Percentiles rank a stretch among this genome's conserved stretches.
Conservation (phyloP, 495 filamentous ascomycete genomes). For the Antarctomyces pellizariae region DNA sequence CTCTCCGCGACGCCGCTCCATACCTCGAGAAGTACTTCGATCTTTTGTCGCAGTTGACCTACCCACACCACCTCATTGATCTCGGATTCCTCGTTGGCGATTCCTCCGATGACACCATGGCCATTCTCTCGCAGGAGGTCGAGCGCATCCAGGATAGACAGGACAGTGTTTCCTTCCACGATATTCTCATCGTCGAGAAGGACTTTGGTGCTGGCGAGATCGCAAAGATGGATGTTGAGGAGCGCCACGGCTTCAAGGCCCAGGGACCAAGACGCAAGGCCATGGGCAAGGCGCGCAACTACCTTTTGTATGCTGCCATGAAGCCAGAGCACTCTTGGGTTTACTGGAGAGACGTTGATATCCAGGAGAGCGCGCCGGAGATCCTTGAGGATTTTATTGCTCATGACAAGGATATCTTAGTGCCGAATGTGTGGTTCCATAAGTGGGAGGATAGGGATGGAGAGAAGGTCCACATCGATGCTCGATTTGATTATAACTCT, state of each 20-base stretch:
- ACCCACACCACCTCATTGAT: slow-evolving; percentile 90
- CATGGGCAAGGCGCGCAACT: slow-evolving; percentile 79
- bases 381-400: slow-evolving; percentile 92
- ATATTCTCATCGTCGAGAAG: slow-evolving; percentile 64
- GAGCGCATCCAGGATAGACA: slow-evolving; percentile 67
- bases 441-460: slow-evolving; percentile 66
- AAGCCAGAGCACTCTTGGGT: slow-evolving; percentile 95
- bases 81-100: slow-evolving; percentile 88
- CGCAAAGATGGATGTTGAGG: slow-evolving; percentile 46
- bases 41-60: slow-evolving; percentile 68
- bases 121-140: slow-evolving; percentile 55
- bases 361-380: slow-evolving; percentile 62
- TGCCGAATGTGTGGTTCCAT: slow-evolving; percentile 98
- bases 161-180: slow-evolving; percentile 61
- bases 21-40: slow-evolving; percentile 82
- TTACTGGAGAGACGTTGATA: slow-evolving; percentile 96
- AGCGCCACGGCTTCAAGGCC: slow-evolving; percentile 65
- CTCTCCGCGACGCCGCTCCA: slow-evolving; percentile 66
- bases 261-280: slow-evolving; percentile 80
- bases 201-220: slow-evolving; percentile 56
- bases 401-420: slow-evolving; percentile 78
- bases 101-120: slow-evolving; percentile 70
- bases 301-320: slow-evolving; percentile 61
- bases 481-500: slow-evolving; percentile 87
- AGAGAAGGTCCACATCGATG: slow-evolving; percentile 34